phyloP scores from a whole-genome alignment of 768 basidiomycete species.

The Gloeostereum incarnatum region DNA sequence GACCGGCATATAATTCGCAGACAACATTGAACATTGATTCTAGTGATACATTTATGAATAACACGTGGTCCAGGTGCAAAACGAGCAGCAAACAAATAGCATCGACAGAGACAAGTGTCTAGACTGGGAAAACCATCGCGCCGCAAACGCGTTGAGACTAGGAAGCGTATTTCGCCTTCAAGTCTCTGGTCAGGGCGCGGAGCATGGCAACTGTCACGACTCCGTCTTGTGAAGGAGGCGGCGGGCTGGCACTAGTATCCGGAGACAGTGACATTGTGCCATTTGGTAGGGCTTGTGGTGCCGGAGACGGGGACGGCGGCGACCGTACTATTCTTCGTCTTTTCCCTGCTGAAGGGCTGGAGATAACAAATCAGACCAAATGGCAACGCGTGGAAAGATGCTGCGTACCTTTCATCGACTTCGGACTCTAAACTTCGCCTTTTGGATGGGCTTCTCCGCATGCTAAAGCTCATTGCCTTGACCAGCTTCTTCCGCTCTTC shows the following conservation, averaged over 20 bases:
- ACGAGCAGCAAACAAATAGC: too few relatives aligned
- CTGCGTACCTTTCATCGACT: too few relatives aligned
- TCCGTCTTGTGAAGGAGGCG: slow-evolving; percentile 22
- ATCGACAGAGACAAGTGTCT: too few relatives aligned
- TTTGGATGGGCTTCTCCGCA: neutral
- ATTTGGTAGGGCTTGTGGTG: slow-evolving; percentile 12
- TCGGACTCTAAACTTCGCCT: too few relatives aligned
- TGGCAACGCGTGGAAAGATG: too few relatives aligned
- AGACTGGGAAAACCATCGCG: too few relatives aligned
- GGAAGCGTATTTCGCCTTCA: slow-evolving; percentile 43
- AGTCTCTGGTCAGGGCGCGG: slow-evolving; percentile 44
- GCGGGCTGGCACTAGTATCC: slow-evolving; percentile 32
- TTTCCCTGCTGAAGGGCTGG: slow-evolving; percentile 18
- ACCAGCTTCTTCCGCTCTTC: slow-evolving; percentile 9
- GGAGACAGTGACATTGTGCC: slow-evolving; percentile 34
- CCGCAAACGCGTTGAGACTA: too few relatives aligned
- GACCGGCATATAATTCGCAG: too few relatives aligned
- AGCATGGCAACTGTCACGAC: slow-evolving; percentile 58
- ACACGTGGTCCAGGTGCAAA: too few relatives aligned
- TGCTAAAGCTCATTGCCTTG: neutral
- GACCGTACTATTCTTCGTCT: neutral
- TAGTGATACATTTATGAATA: too few relatives aligned
- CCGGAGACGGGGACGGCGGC: neutral
- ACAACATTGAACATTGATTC: too few relatives aligned
- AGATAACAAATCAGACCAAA: too few relatives aligned